Base-by-base conservation (phyloP, 441 rosid species). In the Dalechampia spathulata region DNA sequence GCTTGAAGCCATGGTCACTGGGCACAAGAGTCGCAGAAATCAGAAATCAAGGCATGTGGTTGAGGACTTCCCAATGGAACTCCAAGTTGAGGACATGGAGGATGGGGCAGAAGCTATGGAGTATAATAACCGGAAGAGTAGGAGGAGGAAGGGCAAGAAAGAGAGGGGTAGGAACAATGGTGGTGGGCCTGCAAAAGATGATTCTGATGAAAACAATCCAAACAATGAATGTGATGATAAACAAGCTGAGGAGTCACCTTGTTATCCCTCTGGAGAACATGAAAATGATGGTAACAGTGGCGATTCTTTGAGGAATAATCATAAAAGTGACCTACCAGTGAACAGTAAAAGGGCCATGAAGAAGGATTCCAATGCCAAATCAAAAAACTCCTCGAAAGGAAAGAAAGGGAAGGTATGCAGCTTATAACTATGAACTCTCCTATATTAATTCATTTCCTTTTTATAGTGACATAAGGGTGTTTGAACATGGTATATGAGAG, bases 311-410 rank as follows among this genome's bases (percentile, higher is more conserved):
- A 63, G 49, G 61, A 61, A 66, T 53, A 59, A 39, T 57, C 41
- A 26, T 8, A 72, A 70, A 38, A 42, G 40, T 51, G 52, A 66
- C 61, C 76, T 64, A 55, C 37, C 69, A 49, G 30, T 69, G 27
- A 72, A 63, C 43, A 80, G 63, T 58, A 76, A 74, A 67, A 74
- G 65, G 36, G 59, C 46, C 2, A 16, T 23, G 32, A 76, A 65
- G 67, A 85, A 79, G 61, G 82, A 72, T 50, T 30, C 68, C 22
- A 68, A 67, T 50, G 42, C 61, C 52, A 79, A 80, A 64, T 72
- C 76, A 36, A 90, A 81, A 69, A 82, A 70, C 68, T 67, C 96
- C 39, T n/a, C n/a, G n/a, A 87, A 83, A 80, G 91, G 86, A 62
- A 90, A 78, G 85, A 90, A 83, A 62, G 63, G 64, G 36, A 90